Conservation (phyloP, 2,329 filamentous ascomycete genomes). For the Trichoderma sp. region DNA sequence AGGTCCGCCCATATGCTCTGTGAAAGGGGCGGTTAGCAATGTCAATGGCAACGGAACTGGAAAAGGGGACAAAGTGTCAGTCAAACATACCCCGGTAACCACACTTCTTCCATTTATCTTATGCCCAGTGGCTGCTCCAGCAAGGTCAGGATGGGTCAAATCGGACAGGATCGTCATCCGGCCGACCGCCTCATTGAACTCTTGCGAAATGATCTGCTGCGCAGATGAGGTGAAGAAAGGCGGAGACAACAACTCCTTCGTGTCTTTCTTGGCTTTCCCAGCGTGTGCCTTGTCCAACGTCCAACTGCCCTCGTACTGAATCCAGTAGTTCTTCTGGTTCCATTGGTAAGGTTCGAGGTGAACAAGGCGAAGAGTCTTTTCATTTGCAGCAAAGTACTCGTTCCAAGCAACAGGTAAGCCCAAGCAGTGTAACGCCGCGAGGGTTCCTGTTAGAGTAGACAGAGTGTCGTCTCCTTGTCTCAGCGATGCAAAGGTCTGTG, state of each 20-base stretch:
- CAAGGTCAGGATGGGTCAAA: neutral
- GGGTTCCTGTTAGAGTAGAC: neutral
- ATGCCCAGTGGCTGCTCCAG: neutral
- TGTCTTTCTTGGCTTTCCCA: constrained; percentile 31
- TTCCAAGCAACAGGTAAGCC: constrained; percentile 69
- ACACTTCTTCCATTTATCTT: constrained; percentile 4
- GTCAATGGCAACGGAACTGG: neutral
- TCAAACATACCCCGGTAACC: neutral
- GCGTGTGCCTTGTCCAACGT: constrained; percentile 59
- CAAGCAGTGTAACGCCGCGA: constrained; percentile 39
- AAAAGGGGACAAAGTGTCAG: neutral
- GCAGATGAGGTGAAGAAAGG: neutral
- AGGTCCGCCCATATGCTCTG: constrained; percentile 3
- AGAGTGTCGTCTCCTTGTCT: neutral
- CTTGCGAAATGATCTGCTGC: neutral
- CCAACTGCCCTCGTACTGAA: constrained; percentile 57
- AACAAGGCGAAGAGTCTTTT: neutral
- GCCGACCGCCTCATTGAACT: neutral
- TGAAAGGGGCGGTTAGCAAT: neutral
- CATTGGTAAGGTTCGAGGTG: constrained; percentile 17
- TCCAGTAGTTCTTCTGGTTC: constrained; percentile 65
- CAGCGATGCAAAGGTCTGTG: neutral
- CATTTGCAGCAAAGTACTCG: constrained; percentile 59
- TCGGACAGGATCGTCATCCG: neutral
- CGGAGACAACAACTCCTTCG: neutral